Evolutionary conservation across 306 rosid species (phyloP).

Genomic region (Arachis hypogaea): DNA sequence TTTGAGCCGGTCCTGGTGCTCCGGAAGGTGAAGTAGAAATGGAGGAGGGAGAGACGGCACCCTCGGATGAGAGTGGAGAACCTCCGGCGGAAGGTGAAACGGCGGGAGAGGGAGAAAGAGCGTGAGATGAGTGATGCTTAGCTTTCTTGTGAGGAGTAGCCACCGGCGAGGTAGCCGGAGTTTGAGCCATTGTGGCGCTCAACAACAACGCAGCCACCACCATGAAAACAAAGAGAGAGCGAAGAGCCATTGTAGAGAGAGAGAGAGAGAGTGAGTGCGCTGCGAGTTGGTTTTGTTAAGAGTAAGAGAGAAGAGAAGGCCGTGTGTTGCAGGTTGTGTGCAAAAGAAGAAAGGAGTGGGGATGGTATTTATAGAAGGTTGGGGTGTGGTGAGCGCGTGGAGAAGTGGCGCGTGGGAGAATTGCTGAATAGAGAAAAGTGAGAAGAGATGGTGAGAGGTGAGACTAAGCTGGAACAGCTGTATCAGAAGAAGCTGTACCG

Average conservation of each 20-base stretch:
- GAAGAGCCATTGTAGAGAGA: slow-evolving; percentile 43
- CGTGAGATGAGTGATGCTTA: not conserved
- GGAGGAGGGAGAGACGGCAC: slow-evolving; percentile 22
- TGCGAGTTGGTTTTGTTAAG: not conserved
- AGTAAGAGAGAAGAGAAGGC: not conserved
- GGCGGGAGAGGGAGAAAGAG: slow-evolving; percentile 11
- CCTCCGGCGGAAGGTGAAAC: slow-evolving; percentile 16
- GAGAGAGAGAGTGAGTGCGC: not conserved
- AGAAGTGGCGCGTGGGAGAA: not conserved
- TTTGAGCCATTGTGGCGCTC: slow-evolving; percentile 45
- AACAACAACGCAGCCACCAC: slow-evolving; percentile 40
- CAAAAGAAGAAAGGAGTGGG: not conserved
- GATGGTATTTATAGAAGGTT: not conserved
- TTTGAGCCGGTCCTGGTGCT: slow-evolving; percentile 39
- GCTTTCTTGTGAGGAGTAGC: slow-evolving; percentile 24
- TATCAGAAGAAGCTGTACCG: not conserved
- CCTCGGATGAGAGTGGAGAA: not conserved
- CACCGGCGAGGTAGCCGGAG: slow-evolving; percentile 42
- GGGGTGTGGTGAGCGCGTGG: not conserved
- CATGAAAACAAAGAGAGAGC: slow-evolving; percentile 25
- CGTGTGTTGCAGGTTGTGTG: not conserved
- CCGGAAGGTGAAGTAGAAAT: slow-evolving; percentile 35
- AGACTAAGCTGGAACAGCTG: not conserved
- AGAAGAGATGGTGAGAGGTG: not conserved
- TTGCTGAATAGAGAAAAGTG: too few species aligned